Evolutionary conservation across 306 rosid genomes (phyloP).

Genomic region (Corylus avellana): DNA sequence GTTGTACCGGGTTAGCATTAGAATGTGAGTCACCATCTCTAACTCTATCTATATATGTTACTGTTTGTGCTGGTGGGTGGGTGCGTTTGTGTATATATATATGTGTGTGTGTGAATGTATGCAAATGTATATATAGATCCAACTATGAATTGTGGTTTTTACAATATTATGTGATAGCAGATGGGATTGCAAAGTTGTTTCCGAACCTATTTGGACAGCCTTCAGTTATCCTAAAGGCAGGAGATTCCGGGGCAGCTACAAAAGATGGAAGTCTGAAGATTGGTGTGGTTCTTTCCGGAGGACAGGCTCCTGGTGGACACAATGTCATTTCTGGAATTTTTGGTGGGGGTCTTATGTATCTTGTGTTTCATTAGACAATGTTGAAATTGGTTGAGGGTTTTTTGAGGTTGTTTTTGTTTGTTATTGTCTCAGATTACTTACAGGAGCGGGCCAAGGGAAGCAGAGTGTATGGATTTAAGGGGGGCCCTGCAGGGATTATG

Average conservation of each 20-base stretch:
- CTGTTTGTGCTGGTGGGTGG: too few species aligned
- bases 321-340: constrained; percentile 90
- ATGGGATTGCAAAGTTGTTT: constrained; percentile 89
- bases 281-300: constrained; percentile 96
- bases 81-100: too few species aligned
- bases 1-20: too few species aligned
- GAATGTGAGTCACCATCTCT: too few species aligned
- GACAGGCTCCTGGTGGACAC: constrained; percentile 98
- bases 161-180: constrained; percentile 27
- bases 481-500: constrained; percentile 99
- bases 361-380: too few species aligned
- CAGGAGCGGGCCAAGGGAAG: constrained; percentile 74
- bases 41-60: too few species aligned
- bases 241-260: constrained; percentile 28
- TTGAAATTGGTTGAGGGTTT: neutral
- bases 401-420: neutral
- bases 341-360: constrained; percentile 40
- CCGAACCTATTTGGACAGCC: constrained; percentile 90
- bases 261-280: constrained; percentile 61
- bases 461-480: constrained; percentile 81
- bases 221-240: constrained; percentile 55
- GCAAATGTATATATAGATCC: too few species aligned
- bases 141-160: too few species aligned
- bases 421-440: constrained; percentile 67
- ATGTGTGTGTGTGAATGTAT: too few species aligned